Evolutionary conservation across 2,329 filamentous ascomycete genomes (phyloP).

Genomic region (Nakataea oryzae): DNA sequence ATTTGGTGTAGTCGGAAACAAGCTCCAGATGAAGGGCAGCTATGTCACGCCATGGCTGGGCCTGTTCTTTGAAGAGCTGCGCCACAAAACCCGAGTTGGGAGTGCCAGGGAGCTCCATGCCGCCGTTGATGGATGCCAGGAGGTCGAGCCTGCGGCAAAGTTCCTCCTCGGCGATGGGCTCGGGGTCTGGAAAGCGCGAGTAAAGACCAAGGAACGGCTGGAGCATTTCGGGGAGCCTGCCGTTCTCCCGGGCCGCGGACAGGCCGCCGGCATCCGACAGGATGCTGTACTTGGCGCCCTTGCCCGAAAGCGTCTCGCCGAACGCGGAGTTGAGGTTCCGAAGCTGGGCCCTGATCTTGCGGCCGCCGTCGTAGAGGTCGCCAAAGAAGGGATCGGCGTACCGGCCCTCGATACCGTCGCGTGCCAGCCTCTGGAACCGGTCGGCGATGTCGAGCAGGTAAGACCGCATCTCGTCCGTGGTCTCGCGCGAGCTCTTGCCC

Average conservation of each 20-base stretch:
- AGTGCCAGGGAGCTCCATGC: slow-evolving; percentile 22
- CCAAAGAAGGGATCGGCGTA: slow-evolving; percentile 42
- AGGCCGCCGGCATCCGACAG: slow-evolving; percentile 18
- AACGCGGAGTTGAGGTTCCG: slow-evolving; percentile 2
- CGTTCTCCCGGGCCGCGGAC: not conserved
- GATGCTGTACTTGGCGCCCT: slow-evolving; percentile 25
- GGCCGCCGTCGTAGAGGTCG: not conserved
- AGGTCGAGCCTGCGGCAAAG: slow-evolving; percentile 14
- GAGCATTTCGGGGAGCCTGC: slow-evolving; percentile 16
- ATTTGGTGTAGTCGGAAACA: slow-evolving; percentile 10
- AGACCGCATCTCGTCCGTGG: slow-evolving; percentile 32
- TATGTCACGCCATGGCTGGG: slow-evolving; percentile 17
- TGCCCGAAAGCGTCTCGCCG: not conserved
- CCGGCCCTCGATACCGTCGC: slow-evolving; percentile 35
- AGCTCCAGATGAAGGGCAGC: slow-evolving; percentile 8
- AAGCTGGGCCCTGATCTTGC: not conserved
- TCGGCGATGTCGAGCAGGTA: slow-evolving; percentile 36
- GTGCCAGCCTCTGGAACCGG: slow-evolving; percentile 30
- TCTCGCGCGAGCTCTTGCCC: slow-evolving; percentile 32
- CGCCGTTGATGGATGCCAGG: slow-evolving; percentile 16
- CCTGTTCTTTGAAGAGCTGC: slow-evolving; percentile 21
- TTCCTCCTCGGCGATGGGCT: not conserved
- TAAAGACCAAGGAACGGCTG: slow-evolving; percentile 18
- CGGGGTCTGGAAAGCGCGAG: slow-evolving; percentile 13
- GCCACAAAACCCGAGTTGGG: slow-evolving; percentile 22